Evolutionary conservation across 495 filamentous ascomycete genomes (phyloP).

Genomic region (Aspergillus funiculosus): DNA sequence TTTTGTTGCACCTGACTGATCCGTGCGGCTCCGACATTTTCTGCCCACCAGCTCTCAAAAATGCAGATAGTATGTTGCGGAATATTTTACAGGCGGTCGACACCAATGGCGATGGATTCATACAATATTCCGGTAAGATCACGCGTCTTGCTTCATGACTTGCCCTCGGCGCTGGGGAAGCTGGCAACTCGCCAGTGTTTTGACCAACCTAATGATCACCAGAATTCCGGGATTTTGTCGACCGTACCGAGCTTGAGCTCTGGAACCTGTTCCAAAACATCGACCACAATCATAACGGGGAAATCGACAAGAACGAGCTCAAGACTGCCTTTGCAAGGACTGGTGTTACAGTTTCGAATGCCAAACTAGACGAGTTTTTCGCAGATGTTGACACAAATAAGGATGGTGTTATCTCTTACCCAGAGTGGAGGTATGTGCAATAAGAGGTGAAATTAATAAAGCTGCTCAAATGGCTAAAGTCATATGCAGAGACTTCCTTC

Average conservation of each 20-base stretch:
- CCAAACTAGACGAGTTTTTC: conserved; percentile 81
- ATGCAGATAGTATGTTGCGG: conserved; percentile 80
- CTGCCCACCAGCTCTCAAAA: conserved; percentile 68
- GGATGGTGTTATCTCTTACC: conserved; percentile 83
- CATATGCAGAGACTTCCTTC: conserved; percentile 72
- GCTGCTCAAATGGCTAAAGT: conserved; percentile 16
- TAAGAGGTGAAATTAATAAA: conserved; percentile 6
- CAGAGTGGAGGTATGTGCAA: conserved; percentile 84
- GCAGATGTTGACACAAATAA: conserved; percentile 81
- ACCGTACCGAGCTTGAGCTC: conserved; percentile 76
- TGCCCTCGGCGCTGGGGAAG: conserved; percentile 4
- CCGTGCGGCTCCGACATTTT: conserved; percentile 15
- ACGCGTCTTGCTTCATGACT: conserved; percentile 20
- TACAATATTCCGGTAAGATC: conserved; percentile 76
- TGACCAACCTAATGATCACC: conserved; percentile 26
- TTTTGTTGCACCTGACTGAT: conserved; percentile 26
- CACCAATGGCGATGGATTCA: conserved; percentile 77
- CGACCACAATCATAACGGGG: conserved; percentile 79
- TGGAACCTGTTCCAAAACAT: conserved; percentile 78
- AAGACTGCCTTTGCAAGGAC: conserved; percentile 67
- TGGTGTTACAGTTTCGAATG: conserved; percentile 69
- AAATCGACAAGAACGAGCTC: conserved; percentile 81
- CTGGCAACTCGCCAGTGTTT: conserved; percentile 15
- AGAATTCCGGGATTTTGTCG: conserved; percentile 89
- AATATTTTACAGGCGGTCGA: conserved; percentile 77